Base-by-base conservation (phyloP, 805 yeast genomes). In the Yarrowia divulgata region DNA sequence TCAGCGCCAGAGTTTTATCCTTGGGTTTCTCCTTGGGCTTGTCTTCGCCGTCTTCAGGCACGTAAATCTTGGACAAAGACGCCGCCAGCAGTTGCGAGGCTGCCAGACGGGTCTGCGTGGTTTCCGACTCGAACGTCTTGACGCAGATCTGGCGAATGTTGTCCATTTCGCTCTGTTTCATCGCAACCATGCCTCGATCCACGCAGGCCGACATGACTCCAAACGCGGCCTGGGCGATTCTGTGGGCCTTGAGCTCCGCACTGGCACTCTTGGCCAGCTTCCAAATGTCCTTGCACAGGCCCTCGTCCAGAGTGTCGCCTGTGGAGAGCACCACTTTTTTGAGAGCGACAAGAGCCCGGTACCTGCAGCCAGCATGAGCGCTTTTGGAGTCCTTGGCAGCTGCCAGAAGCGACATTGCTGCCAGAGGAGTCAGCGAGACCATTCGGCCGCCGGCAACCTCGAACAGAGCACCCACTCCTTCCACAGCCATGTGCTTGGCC, bases 241-340 rank as follows among this genome's bases (percentile, higher is more conserved):
- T 69, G 8, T 74, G 73, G 1, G 77, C 74, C 55, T 72, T 72
- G 57, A 63, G 39, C 23, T 78, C 81, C 7, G 72, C 69, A 12
- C 74, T 46, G 18, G 70, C 72, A 8, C 70, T 39, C 10, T 73
- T 72, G 14, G 79, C 79, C 8, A 68, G 70, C 62, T 78, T 79
- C 76, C 77, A 76, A 4, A 79, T 73, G 40, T 73, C 75, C 64
- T 77, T 76, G 34, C 74, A 69, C 3, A 75, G 71, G 0, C 73
- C 48, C 34, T 75, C 80, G 55, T 79, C 82, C 35, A 77, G 70
- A 1, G 78, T 71, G 13, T 75, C 74, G 18, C 78, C 79, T 6
- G 74, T 60, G 1, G 73, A 62, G 0, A 64, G 52, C n/a, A 72
- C 62, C 19, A 77, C 70, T 10, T 70, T 55, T 19, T 75, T 68